Evolutionary conservation across 495 filamentous ascomycete genomes (phyloP).

Genomic region (Antarctomyces pellizariae): DNA sequence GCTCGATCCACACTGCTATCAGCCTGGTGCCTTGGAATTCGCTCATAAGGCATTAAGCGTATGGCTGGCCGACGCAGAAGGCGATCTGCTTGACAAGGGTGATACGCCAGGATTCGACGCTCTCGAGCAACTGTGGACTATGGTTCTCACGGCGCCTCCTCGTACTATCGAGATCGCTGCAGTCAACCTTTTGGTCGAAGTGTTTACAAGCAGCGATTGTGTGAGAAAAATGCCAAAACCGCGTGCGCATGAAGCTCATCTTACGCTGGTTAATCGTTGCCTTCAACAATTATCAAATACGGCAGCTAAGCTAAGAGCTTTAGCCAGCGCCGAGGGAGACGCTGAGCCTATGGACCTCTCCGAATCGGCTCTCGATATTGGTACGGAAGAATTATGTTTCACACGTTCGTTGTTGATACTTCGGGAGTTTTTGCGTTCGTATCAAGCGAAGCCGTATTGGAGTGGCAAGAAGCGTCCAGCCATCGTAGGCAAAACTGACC

Average conservation of each 20-base stretch:
- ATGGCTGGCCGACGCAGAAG: constrained; percentile 9
- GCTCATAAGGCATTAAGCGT: constrained; percentile 16
- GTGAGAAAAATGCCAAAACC: constrained; percentile 20
- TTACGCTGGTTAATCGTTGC: constrained; percentile 55
- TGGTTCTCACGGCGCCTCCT: constrained; percentile 48
- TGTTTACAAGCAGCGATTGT: constrained; percentile 38
- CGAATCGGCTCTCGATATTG: constrained; percentile 24
- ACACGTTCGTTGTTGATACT: constrained; percentile 35
- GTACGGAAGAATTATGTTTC: constrained; percentile 24
- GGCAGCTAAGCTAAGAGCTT: constrained; percentile 32
- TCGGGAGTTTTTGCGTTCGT: constrained; percentile 21
- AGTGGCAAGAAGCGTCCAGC: constrained; percentile 21
- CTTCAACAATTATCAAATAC: constrained; percentile 47
- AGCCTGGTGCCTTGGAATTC: constrained; percentile 41
- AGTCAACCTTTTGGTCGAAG: constrained; percentile 42
- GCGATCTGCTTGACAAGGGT: constrained; percentile 15
- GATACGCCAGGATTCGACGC: constrained; percentile 30
- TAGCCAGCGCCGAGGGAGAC: constrained; percentile 11
- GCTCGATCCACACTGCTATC: constrained; percentile 39
- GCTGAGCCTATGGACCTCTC: constrained; percentile 20
- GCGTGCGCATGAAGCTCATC: constrained; percentile 37
- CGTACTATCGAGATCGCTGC: constrained; percentile 43
- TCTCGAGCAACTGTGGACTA: constrained; percentile 61
- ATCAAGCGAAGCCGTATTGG: constrained; percentile 24
- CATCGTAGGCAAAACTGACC: constrained; percentile 14